Evolutionary conservation across 2,329 filamentous ascomycete genomes (phyloP).

Genomic region (Aspergillus arachidicola): DNA sequence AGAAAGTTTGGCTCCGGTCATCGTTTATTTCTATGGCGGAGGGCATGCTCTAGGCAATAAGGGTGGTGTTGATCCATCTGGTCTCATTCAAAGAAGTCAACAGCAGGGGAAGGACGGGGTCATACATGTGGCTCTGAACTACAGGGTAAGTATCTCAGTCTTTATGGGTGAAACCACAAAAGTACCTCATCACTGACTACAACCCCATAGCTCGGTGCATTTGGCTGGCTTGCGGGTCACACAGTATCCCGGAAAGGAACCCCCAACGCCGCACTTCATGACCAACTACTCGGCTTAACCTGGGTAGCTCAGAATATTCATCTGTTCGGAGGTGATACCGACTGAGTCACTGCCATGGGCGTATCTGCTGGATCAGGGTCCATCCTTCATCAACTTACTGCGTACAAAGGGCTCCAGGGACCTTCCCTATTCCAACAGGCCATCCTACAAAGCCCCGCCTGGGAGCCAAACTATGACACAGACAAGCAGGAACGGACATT

Average conservation of each 20-base stretch:
- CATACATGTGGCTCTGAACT: constrained; percentile 54
- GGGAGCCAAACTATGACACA: constrained; percentile 34
- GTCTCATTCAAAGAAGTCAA: constrained; percentile 45
- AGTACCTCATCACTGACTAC: constrained; percentile 1
- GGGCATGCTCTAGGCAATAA: constrained; percentile 18
- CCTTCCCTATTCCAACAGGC: constrained; percentile 40
- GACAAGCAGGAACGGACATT: constrained; percentile 43
- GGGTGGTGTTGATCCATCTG: constrained; percentile 37
- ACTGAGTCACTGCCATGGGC: constrained; percentile 47
- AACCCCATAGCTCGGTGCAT: constrained; percentile 44
- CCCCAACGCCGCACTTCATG: constrained; percentile 54
- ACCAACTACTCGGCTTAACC: constrained; percentile 59
- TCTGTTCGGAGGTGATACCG: constrained; percentile 57
- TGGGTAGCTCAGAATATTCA: constrained; percentile 60
- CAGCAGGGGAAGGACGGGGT: constrained; percentile 41
- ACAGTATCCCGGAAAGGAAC: constrained; percentile 37
- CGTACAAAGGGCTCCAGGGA: constrained; percentile 50
- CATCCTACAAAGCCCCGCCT: constrained; percentile 49
- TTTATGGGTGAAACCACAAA: background rate
- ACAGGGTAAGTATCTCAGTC: constrained; percentile 35
- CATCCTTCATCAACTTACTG: constrained; percentile 59
- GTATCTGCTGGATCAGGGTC: constrained; percentile 57
- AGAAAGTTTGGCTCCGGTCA: constrained; percentile 32
- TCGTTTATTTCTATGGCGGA: constrained; percentile 38
- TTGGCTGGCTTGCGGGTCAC: constrained; percentile 52